phyloP scores from a whole-genome alignment of 495 filamentous ascomycete species.

The Aspergillus taichungensis region DNA sequence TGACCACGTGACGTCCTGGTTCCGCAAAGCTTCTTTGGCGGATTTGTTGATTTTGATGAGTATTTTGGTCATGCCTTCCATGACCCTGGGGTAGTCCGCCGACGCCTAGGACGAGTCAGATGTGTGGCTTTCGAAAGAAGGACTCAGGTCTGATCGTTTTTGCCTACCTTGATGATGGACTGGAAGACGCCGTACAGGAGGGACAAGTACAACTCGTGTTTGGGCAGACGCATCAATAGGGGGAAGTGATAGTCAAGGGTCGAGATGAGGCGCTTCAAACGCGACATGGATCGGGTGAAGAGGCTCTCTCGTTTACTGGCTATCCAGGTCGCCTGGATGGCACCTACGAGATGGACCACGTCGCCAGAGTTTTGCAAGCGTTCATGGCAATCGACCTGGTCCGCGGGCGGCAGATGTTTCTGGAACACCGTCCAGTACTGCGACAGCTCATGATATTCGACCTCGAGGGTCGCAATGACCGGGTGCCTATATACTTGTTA shows the following conservation, averaged over 20 bases:
- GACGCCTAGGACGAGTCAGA: slow-evolving; percentile 26
- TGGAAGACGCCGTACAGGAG: slow-evolving; percentile 40
- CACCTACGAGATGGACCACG: slow-evolving; percentile 22
- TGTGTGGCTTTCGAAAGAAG: not conserved
- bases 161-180: slow-evolving; percentile 35
- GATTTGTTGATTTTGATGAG: slow-evolving; percentile 36
- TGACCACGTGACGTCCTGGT: not conserved
- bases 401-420: slow-evolving; percentile 21
- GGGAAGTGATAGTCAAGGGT: slow-evolving; percentile 30
- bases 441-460: slow-evolving; percentile 37
- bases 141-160: not conserved
- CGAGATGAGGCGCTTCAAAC: slow-evolving; percentile 28
- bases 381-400: slow-evolving; percentile 26
- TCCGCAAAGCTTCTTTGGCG: slow-evolving; percentile 5
- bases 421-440: slow-evolving; percentile 37
- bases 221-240: slow-evolving; percentile 29
- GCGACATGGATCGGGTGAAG: slow-evolving; percentile 20
- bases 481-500: slow-evolving; percentile 15
- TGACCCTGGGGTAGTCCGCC: slow-evolving; percentile 35
- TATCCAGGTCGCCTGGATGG: slow-evolving; percentile 24
- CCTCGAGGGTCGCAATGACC: slow-evolving; percentile 32
- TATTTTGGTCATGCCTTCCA: slow-evolving; percentile 33
- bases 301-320: slow-evolving; percentile 21
- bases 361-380: slow-evolving; percentile 27
- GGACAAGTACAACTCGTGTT: slow-evolving; percentile 28